Base-by-base conservation (phyloP, 441 rosid genomes). In the Corymbia citriodora region DNA sequence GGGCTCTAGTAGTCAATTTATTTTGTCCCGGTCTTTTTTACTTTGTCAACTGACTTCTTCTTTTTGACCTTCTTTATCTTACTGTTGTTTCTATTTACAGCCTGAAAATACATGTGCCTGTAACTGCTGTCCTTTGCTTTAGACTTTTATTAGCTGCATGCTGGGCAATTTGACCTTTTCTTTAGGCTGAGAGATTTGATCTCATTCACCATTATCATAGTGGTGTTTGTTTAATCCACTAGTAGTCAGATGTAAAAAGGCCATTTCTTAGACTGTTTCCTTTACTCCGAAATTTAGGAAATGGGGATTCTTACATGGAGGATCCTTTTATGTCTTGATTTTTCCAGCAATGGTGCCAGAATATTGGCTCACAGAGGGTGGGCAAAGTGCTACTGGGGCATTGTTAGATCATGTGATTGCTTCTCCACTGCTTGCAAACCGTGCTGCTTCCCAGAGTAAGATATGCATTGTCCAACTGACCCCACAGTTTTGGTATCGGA, bases 301-400 rank as follows among this genome's bases (percentile, higher is more conserved):
- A 9, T 12, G 50, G 87, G 53, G 59, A 88, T 57, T 52, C 55
- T 87, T 72, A 93, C n/a, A 89, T 12, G 10, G 12, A 87, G 55
- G 16, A 29, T n/a, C 23, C 63, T 55, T 91, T 88, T 90, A 55
- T 61, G 89, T 49, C 88, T 89, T 68, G 92, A 54, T 90, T 53
- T 89, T 79, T 91, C 89, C 89, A 96, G 99, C 98, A 31, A 96
- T 97, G 98, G 94, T 97, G 36, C 99, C 99, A 72, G 98, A 95
- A 92, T 96, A 93, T 91, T 98, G 99, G 99, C 99, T 98, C 87
- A 97, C 99, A 87, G 99, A 97, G 93, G 99, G 99, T 83, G 99
- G 99, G 90, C 99, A 98, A 93, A 97, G 99, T 96, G 99, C 99
- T 55, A 98, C 99, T 49, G 99, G 99, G 88, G 99, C 99, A 89